Percentiles rank a stretch among this genome's conserved stretches.
phyloP scores from a whole-genome alignment of 169 alveolate genomes.

The Miamiensis avidus region DNA sequence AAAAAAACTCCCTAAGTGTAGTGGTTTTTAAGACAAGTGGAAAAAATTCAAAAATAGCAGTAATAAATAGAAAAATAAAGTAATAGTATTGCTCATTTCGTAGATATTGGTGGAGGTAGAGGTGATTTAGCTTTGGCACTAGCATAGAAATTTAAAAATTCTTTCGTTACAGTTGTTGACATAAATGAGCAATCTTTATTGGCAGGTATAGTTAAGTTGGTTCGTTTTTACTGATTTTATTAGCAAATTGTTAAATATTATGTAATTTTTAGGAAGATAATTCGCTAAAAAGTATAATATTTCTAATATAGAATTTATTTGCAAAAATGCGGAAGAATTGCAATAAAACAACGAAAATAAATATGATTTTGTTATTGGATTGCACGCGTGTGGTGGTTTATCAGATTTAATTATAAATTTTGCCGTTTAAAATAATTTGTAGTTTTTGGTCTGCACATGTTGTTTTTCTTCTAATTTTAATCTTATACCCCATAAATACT shows the following conservation, averaged over 20 bases:
- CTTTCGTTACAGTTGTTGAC: neutral
- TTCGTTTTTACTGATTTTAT: neutral
- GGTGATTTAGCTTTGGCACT: neutral
- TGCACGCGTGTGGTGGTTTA: neutral
- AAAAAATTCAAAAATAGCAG: neutral
- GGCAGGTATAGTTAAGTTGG: neutral
- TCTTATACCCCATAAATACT: neutral
- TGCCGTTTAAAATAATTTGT: neutral
- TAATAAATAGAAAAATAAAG: too few species aligned
- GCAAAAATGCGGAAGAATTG: neutral
- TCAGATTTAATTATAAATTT: neutral
- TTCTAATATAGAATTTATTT: neutral
- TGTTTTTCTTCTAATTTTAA: neutral
- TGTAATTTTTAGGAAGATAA: neutral
- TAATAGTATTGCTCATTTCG: neutral
- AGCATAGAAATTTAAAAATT: neutral
- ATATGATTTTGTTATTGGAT: neutral
- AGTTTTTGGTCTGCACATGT: neutral
- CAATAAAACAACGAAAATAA: neutral
- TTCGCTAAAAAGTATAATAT: neutral
- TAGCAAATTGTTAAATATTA: too few species aligned
- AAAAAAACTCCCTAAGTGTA: neutral
- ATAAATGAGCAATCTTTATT: neutral
- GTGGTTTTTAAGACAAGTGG: neutral
- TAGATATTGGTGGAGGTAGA: neutral